phyloP scores from a whole-genome alignment of 2,329 filamentous ascomycete genomes.

The Trichophyton rubrum region DNA sequence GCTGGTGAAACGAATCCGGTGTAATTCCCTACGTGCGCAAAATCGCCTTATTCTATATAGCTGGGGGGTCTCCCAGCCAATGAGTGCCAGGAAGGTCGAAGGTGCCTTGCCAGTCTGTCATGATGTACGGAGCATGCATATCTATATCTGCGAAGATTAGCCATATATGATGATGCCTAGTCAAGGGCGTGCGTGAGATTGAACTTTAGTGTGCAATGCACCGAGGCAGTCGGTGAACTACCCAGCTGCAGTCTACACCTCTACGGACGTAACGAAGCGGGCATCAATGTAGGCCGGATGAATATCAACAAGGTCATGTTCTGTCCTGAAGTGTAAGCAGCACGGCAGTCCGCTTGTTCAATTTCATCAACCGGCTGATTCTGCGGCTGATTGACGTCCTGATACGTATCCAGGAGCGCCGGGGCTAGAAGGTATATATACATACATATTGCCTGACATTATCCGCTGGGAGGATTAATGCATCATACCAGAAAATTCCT shows the following conservation, averaged over 20 bases:
- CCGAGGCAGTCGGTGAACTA: neutral
- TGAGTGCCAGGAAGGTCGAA: too few species aligned
- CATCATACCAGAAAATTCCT: too few species aligned
- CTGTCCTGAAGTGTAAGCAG: neutral
- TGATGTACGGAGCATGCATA: too few species aligned
- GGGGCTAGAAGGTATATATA: neutral
- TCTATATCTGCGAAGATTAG: too few species aligned
- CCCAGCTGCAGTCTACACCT: too few species aligned
- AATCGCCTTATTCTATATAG: too few species aligned
- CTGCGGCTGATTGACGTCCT: neutral
- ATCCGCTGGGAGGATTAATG: neutral
- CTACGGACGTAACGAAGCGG: neutral
- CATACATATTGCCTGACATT: neutral
- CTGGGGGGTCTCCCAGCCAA: too few species aligned
- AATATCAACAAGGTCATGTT: neutral
- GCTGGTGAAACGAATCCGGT: too few species aligned
- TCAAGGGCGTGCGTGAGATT: too few species aligned
- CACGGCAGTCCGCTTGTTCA: neutral
- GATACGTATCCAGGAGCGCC: neutral
- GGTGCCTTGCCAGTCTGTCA: too few species aligned
- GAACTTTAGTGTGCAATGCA: neutral
- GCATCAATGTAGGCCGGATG: neutral
- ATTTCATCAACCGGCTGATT: neutral
- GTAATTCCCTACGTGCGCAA: too few species aligned
- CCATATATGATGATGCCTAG: too few species aligned